Evolutionary conservation across 1,284 basidiomycete genomes (phyloP), one percentile per base, ranked within the genome.

Genomic region (Austroboletus olivaceoglutinosus): DNA sequence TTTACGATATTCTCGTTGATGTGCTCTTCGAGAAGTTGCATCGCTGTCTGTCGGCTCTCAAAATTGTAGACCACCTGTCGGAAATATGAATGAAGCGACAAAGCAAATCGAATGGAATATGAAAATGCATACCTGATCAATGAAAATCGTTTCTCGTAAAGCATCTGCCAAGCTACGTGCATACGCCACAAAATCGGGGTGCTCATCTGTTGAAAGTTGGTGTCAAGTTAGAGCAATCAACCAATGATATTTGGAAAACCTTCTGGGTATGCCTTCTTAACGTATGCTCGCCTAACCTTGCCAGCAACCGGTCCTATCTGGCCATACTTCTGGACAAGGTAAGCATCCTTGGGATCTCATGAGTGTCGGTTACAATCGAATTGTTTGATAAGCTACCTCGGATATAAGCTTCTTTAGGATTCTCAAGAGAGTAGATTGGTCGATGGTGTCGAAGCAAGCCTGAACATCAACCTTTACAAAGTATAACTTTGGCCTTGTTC

Each of bases 381-480:
- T 15, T 36, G 7, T 37, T 22, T 9, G 38, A 41, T 12, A n/a
- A 40, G 45, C 63, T 59, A 91, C 92, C 74, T 91, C 82, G 2
- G 84, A 84, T 30, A 97, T 76, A 9, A 95, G 64, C 2, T 82
- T 71, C 21, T 80, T 77, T 34, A 98, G 69, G 27, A 99, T 92
- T 31, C 81, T 73, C 15, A 99, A 70, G 43, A 99, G 71, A 62
- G 89, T 94, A 21, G 79, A 77, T 67, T 99, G 97, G 39, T 94
- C 86, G 56, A 99, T 98, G 0, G 91, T 93, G 70, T 99, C 97
- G 73, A 98, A 99, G 54, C 94, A 97, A 1, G 93, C 88, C 54
- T 89, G 86, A 15, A 99, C 92, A 64, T 99, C 97, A 27, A 97
- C 84, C 69, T 99, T 99, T 54, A 95, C 93, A 62, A 99, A 96